phyloP scores from a whole-genome alignment of 2,329 filamentous ascomycete genomes.

The Aspergillus novofumigatus region DNA sequence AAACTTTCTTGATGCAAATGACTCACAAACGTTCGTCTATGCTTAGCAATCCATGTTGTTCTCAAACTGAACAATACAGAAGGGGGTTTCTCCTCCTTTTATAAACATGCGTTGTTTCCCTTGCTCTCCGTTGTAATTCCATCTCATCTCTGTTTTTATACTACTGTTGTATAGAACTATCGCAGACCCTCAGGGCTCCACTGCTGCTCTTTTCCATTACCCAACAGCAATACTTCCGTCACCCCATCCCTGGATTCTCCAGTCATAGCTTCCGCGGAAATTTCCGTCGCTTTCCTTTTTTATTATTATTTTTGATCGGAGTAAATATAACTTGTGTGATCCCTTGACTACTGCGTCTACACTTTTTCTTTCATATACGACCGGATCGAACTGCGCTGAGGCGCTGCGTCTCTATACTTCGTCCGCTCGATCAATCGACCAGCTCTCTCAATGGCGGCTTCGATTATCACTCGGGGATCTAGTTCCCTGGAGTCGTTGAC shows the following conservation, averaged over 20 bases:
- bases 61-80: background rate
- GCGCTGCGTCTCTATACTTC: slow-evolving; percentile 2
- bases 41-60: background rate
- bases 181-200: slow-evolving; percentile 1
- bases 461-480: slow-evolving; percentile 23
- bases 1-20: background rate
- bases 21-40: background rate
- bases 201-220: slow-evolving; percentile 12
- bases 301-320: background rate
- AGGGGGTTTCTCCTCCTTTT: background rate
- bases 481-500: slow-evolving; percentile 25
- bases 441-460: slow-evolving; percentile 16
- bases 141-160: background rate
- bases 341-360: background rate
- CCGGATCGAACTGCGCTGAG: background rate
- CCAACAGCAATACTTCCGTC: slow-evolving; percentile 10
- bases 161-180: background rate
- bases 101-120: background rate
- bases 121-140: background rate
- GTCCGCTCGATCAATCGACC: background rate
- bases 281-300: background rate
- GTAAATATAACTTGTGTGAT: background rate
- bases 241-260: slow-evolving; percentile 13
- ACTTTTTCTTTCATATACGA: background rate
- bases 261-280: background rate